Evolutionary conservation across 192 early-diverging fungal species (phyloP).

Genomic region (Podochytrium sp.): DNA sequence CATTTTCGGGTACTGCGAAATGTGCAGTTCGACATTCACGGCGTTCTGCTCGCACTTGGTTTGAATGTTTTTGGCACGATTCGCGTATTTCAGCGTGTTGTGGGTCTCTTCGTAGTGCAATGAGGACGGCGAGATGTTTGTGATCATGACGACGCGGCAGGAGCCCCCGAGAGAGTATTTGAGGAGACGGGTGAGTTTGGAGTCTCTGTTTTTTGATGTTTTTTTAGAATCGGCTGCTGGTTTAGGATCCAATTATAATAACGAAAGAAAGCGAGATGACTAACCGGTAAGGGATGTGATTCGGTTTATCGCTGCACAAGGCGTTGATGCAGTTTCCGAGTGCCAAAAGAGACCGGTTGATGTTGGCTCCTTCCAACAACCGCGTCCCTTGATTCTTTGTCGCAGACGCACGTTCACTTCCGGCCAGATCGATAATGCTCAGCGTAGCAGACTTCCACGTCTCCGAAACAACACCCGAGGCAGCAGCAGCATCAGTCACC

Average conservation of each 20-base stretch:
- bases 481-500: background rate
- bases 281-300: slow-evolving; percentile 63
- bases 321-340: slow-evolving; percentile 84
- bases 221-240: background rate
- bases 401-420: slow-evolving; percentile 61
- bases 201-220: slow-evolving; percentile 76
- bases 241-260: background rate
- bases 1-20: slow-evolving; percentile 43
- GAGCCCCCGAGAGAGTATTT: slow-evolving; percentile 74
- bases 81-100: slow-evolving; percentile 79
- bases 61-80: slow-evolving; percentile 71
- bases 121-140: slow-evolving; percentile 69
- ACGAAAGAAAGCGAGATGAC: background rate
- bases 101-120: slow-evolving; percentile 74
- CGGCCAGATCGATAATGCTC: slow-evolving; percentile 78
- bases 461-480: background rate
- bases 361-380: slow-evolving; percentile 75
- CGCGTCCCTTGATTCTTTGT: slow-evolving; percentile 64
- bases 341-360: slow-evolving; percentile 75
- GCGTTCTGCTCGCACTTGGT: slow-evolving; percentile 57
- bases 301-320: slow-evolving; percentile 50
- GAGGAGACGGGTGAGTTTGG: slow-evolving; percentile 76
- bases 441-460: slow-evolving; percentile 38
- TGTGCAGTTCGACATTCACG: slow-evolving; percentile 37
- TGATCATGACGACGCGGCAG: slow-evolving; percentile 77